Evolutionary conservation across 1,284 basidiomycete genomes (phyloP), one percentile per base, ranked within the genome.

Genomic region (Phlebopus sp.): DNA sequence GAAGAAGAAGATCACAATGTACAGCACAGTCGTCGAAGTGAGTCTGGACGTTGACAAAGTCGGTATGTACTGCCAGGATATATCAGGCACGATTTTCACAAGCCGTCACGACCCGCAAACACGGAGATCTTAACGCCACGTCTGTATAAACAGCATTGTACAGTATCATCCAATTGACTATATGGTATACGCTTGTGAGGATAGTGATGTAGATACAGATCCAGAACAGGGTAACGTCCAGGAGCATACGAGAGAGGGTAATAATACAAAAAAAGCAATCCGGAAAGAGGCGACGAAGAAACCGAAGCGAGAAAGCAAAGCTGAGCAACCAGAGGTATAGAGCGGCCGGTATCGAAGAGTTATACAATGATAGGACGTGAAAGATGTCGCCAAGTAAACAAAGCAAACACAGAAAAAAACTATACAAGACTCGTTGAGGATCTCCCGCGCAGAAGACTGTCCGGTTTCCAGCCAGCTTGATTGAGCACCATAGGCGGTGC

Each of bases 181-280:
- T 68, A 67, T 47, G 52, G 64, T 64, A 67, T 66, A 58, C 51
- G 57, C 50, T 64, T 67, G 59, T 58, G 56, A 44, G 50, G 54
- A 53, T 63, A 66, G 58, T 55, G 59, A 52, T 60, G 66, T 50
- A 52, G 43, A 9, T 23, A 41, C 44, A 37, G 42, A 38, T 21
- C 25, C 30, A 17, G 38, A 48, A 47, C 47, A 42, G 32, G 31
- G 37, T 10, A 35, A 52, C 45, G 38, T 29, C 54, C 38, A 6
- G 36, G 37, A 29, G 21, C 42, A 48, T 40, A 49, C n/a, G 49
- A 53, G 6, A 34, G 37, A 23, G 46, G 29, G 27, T 17, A n/a
- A 42, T 62, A 53, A 51, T 68, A 63, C 64, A 66, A 37, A 37
- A n/a, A 29, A 30, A 46, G 17, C 35, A 51, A 60, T 56, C 54